Conservation (phyloP, 352 stramenopile genomes). For the Phytophthora capsici region DNA sequence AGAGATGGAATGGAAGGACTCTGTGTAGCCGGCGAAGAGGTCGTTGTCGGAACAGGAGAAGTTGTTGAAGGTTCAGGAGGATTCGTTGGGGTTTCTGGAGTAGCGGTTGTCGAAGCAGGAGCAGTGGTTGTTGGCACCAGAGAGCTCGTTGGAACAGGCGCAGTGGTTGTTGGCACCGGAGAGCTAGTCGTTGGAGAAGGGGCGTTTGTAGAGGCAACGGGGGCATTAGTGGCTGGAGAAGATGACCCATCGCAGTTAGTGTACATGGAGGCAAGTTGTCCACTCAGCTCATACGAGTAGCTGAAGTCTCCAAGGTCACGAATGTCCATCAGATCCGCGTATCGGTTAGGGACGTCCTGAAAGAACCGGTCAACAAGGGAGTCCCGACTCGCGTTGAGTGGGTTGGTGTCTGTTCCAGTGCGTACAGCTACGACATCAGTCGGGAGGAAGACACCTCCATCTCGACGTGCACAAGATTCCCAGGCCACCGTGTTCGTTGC, state of each 20-base stretch:
- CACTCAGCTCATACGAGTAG: conserved; percentile 55
- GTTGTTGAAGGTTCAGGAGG: background rate
- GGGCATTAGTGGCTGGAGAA: conserved; percentile 1
- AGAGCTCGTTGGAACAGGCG: conserved; percentile 2
- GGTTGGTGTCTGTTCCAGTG: conserved; percentile 29
- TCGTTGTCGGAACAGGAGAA: conserved; percentile 7
- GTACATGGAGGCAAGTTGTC: conserved; percentile 39
- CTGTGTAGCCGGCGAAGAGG: background rate
- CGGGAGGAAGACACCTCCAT: too few relatives aligned
- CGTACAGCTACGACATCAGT: conserved; percentile 21
- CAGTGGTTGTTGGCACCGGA: conserved; percentile 2
- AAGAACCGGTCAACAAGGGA: conserved; percentile 42
- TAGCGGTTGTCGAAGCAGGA: conserved; percentile 6
- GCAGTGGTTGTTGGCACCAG: background rate
- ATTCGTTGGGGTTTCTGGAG: background rate
- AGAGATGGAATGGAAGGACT: background rate
- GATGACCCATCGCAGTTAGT: conserved; percentile 27
- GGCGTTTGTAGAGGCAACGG: conserved; percentile 6
- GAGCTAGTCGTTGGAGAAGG: background rate
- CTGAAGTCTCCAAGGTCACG: conserved; percentile 43
- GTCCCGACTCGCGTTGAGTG: conserved; percentile 34
- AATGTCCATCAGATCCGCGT: conserved; percentile 43
- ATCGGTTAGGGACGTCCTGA: conserved; percentile 28
- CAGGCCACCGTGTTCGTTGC: conserved; percentile 28
- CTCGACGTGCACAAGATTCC: too few relatives aligned